Percentiles rank a stretch among this genome's conserved stretches.
phyloP scores from a whole-genome alignment of 2,329 filamentous ascomycete species.

The Stachybotrys elegans region DNA sequence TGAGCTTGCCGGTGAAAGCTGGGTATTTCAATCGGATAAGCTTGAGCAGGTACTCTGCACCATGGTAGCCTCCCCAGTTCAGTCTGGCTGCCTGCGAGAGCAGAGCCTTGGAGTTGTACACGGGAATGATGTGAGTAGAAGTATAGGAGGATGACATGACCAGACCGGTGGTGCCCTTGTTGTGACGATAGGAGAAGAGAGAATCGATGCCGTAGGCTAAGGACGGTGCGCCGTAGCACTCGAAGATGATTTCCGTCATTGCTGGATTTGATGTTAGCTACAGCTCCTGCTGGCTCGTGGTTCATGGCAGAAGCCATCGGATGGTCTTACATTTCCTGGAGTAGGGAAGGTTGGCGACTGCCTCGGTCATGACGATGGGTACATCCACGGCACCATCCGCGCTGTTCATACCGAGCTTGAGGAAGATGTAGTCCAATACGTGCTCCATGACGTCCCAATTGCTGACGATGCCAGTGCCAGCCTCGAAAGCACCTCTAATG shows the following conservation, averaged over 20 bases:
- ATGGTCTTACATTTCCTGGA: slow-evolving; percentile 75
- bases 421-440: slow-evolving; percentile 86
- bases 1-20: slow-evolving; percentile 80
- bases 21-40: slow-evolving; percentile 89
- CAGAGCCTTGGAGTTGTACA: slow-evolving; percentile 79
- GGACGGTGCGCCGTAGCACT: slow-evolving; percentile 87
- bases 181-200: slow-evolving; percentile 91
- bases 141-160: slow-evolving; percentile 91
- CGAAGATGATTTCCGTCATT: slow-evolving; percentile 97
- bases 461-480: slow-evolving; percentile 83
- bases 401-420: slow-evolving; percentile 85
- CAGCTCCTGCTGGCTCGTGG: background rate
- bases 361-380: slow-evolving; percentile 92
- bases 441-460: slow-evolving; percentile 99
- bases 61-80: slow-evolving; percentile 92
- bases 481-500: slow-evolving; percentile 85
- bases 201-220: slow-evolving; percentile 94
- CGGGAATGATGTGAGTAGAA: slow-evolving; percentile 91
- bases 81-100: slow-evolving; percentile 80
- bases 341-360: slow-evolving; percentile 86
- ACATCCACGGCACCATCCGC: slow-evolving; percentile 70
- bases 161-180: slow-evolving; percentile 79
- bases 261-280: slow-evolving; percentile 43
- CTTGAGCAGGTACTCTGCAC: slow-evolving; percentile 85
- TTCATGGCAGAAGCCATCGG: background rate